Base-by-base conservation (phyloP, 2,329 filamentous ascomycete genomes). In the Microcyclospora tardicrescens region DNA sequence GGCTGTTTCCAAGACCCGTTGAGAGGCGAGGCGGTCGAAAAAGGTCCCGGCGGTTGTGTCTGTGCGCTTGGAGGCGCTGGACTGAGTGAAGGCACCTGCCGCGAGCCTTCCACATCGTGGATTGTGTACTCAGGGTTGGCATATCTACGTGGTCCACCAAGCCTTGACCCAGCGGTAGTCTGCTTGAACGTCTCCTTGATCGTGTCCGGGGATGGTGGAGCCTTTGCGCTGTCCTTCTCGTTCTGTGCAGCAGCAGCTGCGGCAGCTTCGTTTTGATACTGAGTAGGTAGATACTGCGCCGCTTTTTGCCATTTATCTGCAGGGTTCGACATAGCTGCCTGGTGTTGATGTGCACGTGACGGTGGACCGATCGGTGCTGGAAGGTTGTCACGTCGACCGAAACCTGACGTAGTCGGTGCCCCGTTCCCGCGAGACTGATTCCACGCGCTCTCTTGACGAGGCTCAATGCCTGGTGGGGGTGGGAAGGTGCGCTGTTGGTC, bases 111-210 rank as follows among this genome's bases (percentile, higher is more conserved):
- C 11, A 42, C 43, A 46, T 55, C 54, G 34, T 57, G 56, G 11
- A 57, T 42, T 10, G 47, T 50, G 37, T 53, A 48, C 40, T 59
- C 50, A 10, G 50, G 45, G 16, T 43, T 43, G 9, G 50, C 50
- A 34, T 51, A 51, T 10, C 44, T 43, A 15, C 57, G 54, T 16
- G 51, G 46, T 1, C 38, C 54, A 28, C 55, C 55, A 33, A 55
- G 50, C 36, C 43, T 50, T 37, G 43, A 40, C 14, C 47, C 43
- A n/a, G 42, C 37, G 12, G 48, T 45, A 3, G 56, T 59, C 45
- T 59, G 52, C 46, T 54, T 57, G 49, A 59, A 61, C 1, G 57
- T 61, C 46, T 60, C 57, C 35, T 51, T 52, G 45, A 55, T 49
- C 2, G 42, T 47, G 36, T 45, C 41, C 31, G 49, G 42, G 9